Evolutionary conservation across 2,329 filamentous ascomycete genomes (phyloP).

Genomic region (Coniella lustricola): DNA sequence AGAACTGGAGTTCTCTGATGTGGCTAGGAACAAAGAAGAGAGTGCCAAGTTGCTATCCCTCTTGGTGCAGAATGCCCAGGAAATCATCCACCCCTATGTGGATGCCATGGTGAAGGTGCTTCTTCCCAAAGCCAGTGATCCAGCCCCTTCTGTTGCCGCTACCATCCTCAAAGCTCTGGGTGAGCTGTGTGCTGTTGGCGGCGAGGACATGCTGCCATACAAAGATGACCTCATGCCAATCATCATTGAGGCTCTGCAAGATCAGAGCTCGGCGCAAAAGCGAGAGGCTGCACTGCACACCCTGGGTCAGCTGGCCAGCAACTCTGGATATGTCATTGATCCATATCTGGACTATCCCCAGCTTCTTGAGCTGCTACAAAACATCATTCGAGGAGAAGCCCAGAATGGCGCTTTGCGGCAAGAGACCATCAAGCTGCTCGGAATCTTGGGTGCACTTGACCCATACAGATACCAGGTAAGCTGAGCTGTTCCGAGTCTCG

Average conservation of each 20-base stretch:
- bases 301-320: conserved; percentile 86
- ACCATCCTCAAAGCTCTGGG: conserved; percentile 94
- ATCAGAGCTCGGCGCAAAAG: conserved; percentile 84
- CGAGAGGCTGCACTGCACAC: conserved; percentile 87
- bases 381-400: conserved; percentile 84
- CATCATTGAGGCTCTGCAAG: conserved; percentile 88
- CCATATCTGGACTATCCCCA: conserved; percentile 95
- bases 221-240: conserved; percentile 90
- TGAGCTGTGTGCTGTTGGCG: conserved; percentile 87
- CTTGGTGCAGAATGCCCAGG: conserved; percentile 86
- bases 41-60: conserved; percentile 89
- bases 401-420: conserved; percentile 78
- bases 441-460: conserved; percentile 88
- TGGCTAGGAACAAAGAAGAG: conserved; percentile 89
- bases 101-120: conserved; percentile 93
- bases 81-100: conserved; percentile 91
- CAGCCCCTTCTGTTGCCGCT: conserved; percentile 80
- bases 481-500: neutral
- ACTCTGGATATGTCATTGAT: conserved; percentile 94
- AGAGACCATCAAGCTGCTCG: conserved; percentile 94
- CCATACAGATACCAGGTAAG: conserved; percentile 77
- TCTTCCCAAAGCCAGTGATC: conserved; percentile 84
- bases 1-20: conserved; percentile 92
- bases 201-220: conserved; percentile 88
- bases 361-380: conserved; percentile 83